phyloP scores from a whole-genome alignment of 768 basidiomycete species.

The Tulasnella calospora region DNA sequence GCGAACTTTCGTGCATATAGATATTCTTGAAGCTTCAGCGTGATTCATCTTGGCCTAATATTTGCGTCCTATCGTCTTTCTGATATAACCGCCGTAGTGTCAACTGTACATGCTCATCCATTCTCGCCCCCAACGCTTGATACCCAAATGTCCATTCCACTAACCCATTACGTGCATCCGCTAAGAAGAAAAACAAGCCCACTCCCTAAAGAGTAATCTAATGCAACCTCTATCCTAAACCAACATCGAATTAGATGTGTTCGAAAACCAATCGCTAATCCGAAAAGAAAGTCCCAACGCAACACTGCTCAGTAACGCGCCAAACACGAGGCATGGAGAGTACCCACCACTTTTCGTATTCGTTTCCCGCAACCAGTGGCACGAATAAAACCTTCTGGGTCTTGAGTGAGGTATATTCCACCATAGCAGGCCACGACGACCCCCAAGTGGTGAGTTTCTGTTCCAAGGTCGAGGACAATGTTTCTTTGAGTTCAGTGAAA shows the following conservation, averaged over 20 bases:
- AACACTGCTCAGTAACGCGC: neutral
- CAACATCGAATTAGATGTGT: neutral
- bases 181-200: neutral
- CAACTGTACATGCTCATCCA: too few relatives aligned
- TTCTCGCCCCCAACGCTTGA: neutral
- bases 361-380: neutral
- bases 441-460: neutral
- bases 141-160: neutral
- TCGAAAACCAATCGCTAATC: neutral
- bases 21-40: too few relatives aligned
- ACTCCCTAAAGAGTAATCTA: neutral
- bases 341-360: neutral
- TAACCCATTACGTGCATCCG: neutral
- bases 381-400: neutral
- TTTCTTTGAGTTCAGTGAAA: too few relatives aligned
- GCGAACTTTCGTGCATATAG: too few relatives aligned
- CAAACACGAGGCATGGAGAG: neutral
- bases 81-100: too few relatives aligned
- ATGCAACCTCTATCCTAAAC: neutral
- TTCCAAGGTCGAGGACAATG: neutral
- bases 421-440: neutral
- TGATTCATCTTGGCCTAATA: too few relatives aligned
- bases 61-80: too few relatives aligned
- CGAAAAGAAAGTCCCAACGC: neutral
- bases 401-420: neutral